These are phyloP conservation scores for Suillus sp. DNA, from an alignment of 768 basidiomycete genomes.

Conservation along the genomic window DNA sequence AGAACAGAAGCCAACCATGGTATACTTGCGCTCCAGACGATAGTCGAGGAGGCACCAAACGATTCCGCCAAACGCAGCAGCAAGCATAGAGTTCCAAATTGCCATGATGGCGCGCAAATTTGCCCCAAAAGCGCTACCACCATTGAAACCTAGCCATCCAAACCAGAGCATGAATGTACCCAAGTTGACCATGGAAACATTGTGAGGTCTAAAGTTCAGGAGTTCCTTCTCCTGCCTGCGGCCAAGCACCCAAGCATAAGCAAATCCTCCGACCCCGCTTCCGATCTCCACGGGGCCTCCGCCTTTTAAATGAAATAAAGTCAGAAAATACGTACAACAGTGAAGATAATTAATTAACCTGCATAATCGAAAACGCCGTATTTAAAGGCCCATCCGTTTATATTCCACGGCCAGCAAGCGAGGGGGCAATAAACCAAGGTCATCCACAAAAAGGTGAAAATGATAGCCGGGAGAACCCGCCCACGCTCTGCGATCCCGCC, in stretches of 20 bases:
- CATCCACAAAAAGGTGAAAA: constrained; percentile 82
- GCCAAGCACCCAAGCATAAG: constrained; percentile 86
- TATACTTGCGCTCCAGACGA: constrained; percentile 78
- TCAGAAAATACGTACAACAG: constrained; percentile 5
- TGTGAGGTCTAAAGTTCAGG: constrained; percentile 84
- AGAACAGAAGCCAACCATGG: constrained; percentile 88
- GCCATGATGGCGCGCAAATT: constrained; percentile 86
- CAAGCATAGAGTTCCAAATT: constrained; percentile 87
- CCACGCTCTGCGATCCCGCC: constrained; percentile 88
- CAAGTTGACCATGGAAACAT: constrained; percentile 79
- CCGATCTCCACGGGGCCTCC: constrained; percentile 90
- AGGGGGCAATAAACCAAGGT: constrained; percentile 88
- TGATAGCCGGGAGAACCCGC: constrained; percentile 77
- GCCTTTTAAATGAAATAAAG: constrained; percentile 40
- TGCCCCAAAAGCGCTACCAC: constrained; percentile 84
- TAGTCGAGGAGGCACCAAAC: constrained; percentile 85
- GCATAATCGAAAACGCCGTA: constrained; percentile 90
- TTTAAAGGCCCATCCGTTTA: constrained; percentile 81
- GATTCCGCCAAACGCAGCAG: constrained; percentile 79
- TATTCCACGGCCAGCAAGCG: constrained; percentile 83
- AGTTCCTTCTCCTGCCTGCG: constrained; percentile 72
- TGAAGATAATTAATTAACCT: constrained; percentile 40
- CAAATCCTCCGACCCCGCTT: constrained; percentile 82
- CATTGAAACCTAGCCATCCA: constrained; percentile 90
- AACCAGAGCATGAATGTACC: constrained; percentile 89